A percentile compares a stretch with the other conserved stretches of the same genome.
These are phyloP conservation scores for Trichoderma atroviride DNA, from an alignment of 2,329 filamentous ascomycete genomes.

Conservation along the genomic window DNA sequence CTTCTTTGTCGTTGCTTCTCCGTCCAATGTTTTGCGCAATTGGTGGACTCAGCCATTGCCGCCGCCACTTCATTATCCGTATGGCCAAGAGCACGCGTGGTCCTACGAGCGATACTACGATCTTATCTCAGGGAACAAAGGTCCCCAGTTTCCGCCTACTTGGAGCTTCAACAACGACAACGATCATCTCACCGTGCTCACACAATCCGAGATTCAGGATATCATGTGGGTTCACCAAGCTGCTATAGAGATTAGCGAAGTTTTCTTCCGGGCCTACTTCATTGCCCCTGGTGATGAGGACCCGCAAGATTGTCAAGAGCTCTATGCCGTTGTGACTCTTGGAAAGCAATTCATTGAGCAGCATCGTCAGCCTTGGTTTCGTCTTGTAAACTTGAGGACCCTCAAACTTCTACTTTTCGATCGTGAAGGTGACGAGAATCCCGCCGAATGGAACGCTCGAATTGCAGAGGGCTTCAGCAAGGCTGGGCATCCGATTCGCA, in stretches of 20 bases:
- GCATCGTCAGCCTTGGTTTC: not conserved
- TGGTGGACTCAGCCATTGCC: not conserved
- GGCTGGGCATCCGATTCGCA: not conserved
- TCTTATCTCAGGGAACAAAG: not conserved
- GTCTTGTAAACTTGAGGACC: rapidly evolving
- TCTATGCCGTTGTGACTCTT: not conserved
- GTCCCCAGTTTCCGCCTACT: not conserved
- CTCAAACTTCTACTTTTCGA: not conserved
- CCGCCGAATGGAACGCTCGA: not conserved
- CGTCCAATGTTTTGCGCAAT: rapidly evolving
- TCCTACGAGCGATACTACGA: not conserved
- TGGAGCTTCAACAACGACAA: not conserved
- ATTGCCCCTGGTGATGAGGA: not conserved
- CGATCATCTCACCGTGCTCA: not conserved
- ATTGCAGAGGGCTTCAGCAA: not conserved
- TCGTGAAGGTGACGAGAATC: not conserved
- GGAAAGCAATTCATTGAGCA: not conserved
- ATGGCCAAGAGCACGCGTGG: not conserved
- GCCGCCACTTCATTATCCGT: not conserved
- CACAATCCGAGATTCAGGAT: not conserved
- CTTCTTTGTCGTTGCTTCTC: not conserved
- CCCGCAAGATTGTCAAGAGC: not conserved
- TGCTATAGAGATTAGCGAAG: not conserved
- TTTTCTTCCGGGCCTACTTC: not conserved
- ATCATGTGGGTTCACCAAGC: not conserved